These are phyloP conservation scores for Barnettozyma siamensis DNA, from an alignment of 805 yeast species.

Conservation along the genomic window DNA sequence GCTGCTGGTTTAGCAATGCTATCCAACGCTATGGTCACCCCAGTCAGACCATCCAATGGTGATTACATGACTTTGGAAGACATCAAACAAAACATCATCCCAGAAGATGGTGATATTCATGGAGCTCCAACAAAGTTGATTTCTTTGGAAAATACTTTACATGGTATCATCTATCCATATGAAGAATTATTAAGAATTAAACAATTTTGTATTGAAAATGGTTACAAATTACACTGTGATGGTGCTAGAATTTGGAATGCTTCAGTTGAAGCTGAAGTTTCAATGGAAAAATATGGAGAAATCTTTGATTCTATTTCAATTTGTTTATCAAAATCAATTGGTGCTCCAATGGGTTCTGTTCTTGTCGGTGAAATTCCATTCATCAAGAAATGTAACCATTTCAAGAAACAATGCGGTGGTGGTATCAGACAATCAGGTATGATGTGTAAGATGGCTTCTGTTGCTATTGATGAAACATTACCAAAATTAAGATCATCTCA, in stretches of 20 bases:
- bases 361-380: constrained; percentile 61
- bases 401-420: constrained; percentile 90
- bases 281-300: constrained; percentile 64
- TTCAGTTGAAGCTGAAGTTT: constrained; percentile 47
- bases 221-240: constrained; percentile 71
- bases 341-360: constrained; percentile 91
- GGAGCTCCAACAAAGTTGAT: constrained; percentile 82
- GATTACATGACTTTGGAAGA: constrained; percentile 75
- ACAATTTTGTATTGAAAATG: constrained; percentile 58
- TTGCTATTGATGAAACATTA: constrained; percentile 67
- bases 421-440: constrained; percentile 88
- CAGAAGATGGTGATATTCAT: constrained; percentile 81
- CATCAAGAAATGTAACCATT: constrained; percentile 71
- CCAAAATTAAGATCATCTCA: constrained; percentile 45
- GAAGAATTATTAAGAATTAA: constrained; percentile 73
- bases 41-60: constrained; percentile 77
- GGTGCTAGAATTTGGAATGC: constrained; percentile 97
- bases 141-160: constrained; percentile 83
- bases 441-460: constrained; percentile 73
- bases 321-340: constrained; percentile 83
- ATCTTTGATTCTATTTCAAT: constrained; percentile 85
- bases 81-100: constrained; percentile 49
- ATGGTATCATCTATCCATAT: constrained; percentile 78
- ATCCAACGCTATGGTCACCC: constrained; percentile 88
- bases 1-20: constrained; percentile 90